A percentile compares a stretch with the other conserved stretches of the same genome.
These are phyloP conservation scores for Fusarium austroafricanum DNA, from an alignment of 2,329 filamentous ascomycete genomes.

Conservation along the genomic window DNA sequence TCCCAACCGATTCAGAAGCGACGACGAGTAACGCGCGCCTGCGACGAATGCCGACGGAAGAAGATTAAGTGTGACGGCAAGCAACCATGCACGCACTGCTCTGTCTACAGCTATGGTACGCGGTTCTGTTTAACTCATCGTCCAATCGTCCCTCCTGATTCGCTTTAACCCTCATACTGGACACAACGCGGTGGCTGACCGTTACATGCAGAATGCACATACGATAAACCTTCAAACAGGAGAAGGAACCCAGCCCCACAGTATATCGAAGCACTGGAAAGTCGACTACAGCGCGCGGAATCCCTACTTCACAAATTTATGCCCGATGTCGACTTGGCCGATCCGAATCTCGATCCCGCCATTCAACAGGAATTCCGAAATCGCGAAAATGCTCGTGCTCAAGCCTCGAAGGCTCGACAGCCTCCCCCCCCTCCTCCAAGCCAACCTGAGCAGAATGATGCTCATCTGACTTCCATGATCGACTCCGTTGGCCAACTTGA, in stretches of 20 bases:
- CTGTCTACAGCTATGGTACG: conserved; percentile 96
- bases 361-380: conserved; percentile 76
- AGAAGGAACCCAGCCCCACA: conserved; percentile 91
- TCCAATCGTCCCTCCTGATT: conserved; percentile 6
- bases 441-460: conserved; percentile 67
- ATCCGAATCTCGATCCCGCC: conserved; percentile 82
- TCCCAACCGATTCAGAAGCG: conserved; percentile 77
- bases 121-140: conserved; percentile 3
- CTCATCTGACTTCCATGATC: conserved; percentile 92
- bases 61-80: conserved; percentile 92
- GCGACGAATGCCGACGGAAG: conserved; percentile 84
- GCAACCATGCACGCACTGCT: conserved; percentile 93
- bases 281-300: conserved; percentile 84
- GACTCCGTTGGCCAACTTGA: conserved; percentile 91
- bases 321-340: conserved; percentile 85
- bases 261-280: conserved; percentile 91
- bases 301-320: conserved; percentile 81
- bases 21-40: conserved; percentile 81
- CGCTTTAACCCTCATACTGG: not conserved
- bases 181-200: conserved; percentile 31
- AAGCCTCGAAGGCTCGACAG: conserved; percentile 54
- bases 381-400: conserved; percentile 63
- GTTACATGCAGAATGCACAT: conserved; percentile 79
- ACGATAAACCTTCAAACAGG: conserved; percentile 93
- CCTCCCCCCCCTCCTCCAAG: conserved; percentile 40